Conservation (phyloP, 2,329 filamentous ascomycete genomes). For the Pseudogymnoascus sp. region DNA sequence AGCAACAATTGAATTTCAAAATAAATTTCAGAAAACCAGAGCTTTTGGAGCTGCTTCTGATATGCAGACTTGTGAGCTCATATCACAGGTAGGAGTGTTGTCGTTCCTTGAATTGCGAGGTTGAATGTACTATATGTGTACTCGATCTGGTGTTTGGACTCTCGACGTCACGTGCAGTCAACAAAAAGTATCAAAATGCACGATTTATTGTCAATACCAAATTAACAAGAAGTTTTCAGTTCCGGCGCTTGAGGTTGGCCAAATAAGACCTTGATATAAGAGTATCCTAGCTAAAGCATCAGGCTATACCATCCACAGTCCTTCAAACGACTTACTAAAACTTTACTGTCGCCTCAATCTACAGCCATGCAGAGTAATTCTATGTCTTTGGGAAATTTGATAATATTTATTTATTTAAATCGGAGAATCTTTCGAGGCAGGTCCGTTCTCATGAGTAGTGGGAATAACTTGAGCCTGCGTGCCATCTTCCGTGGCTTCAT, state of each 20-base stretch:
- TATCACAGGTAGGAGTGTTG: background rate
- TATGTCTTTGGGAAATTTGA: background rate
- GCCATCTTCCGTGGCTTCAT: background rate
- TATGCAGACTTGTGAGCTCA: background rate
- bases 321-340: too few relatives aligned
- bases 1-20: background rate
- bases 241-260: too few relatives aligned
- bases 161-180: too few relatives aligned
- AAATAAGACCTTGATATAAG: too few relatives aligned
- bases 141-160: too few relatives aligned
- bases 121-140: background rate
- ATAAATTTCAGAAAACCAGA: background rate
- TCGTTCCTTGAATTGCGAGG: background rate
- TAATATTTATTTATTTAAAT: background rate
- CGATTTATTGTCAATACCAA: too few relatives aligned
- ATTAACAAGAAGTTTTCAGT: too few relatives aligned
- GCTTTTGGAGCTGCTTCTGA: background rate
- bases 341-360: too few relatives aligned
- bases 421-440: background rate
- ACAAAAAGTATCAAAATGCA: too few relatives aligned
- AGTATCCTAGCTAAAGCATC: too few relatives aligned
- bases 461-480: background rate
- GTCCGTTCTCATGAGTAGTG: background rate
- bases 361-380: background rate
- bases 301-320: too few relatives aligned